Conservation (phyloP, 305 asterid genomes). For the Fraxinus paxiana region DNA sequence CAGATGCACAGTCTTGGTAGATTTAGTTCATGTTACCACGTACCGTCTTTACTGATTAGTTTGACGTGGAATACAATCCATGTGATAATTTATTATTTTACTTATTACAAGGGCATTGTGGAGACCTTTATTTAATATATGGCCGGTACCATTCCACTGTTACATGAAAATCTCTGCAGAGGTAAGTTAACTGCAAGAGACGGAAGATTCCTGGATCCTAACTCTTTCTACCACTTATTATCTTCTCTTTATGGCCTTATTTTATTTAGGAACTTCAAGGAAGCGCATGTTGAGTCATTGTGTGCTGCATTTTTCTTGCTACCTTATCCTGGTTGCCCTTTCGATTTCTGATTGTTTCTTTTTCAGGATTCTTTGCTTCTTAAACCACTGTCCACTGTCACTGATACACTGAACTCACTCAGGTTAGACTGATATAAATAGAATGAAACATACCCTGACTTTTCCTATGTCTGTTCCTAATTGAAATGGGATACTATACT, state of each 20-base stretch:
- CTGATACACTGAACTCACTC: constrained; percentile 29
- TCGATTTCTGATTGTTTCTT: constrained; percentile 21
- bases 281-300: constrained; percentile 2
- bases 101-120: background rate
- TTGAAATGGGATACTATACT: background rate
- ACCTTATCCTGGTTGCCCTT: constrained; percentile 12
- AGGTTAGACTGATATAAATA: constrained; percentile 39
- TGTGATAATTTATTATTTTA: background rate
- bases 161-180: background rate
- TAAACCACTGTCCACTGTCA: constrained; percentile 29
- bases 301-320: constrained; percentile 5
- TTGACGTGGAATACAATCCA: background rate
- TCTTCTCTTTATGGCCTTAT: background rate
- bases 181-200: background rate
- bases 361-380: constrained; percentile 37
- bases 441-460: constrained; percentile 14
- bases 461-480: background rate
- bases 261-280: background rate
- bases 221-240: background rate
- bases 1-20: background rate
- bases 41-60: background rate
- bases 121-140: background rate
- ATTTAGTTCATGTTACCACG: background rate
- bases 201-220: background rate
- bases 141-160: background rate